A percentile compares a stretch with the other conserved stretches of the same genome.
These are phyloP conservation scores for Maudiozyma barnettii DNA, from an alignment of 805 yeast genomes.

Conservation along the genomic window DNA sequence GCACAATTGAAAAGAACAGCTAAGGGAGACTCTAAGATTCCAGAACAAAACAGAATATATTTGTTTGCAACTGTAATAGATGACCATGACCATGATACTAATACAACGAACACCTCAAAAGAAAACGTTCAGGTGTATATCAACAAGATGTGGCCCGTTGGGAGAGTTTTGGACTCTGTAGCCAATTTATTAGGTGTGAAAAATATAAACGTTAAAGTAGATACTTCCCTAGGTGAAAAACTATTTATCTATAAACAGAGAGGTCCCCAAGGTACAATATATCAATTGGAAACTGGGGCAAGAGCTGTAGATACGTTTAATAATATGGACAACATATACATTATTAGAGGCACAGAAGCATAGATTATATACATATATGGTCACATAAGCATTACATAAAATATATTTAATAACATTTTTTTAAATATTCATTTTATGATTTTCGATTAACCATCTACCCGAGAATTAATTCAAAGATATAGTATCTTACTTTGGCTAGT, in stretches of 20 bases:
- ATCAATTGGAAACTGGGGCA: conserved; percentile 5
- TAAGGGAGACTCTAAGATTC: conserved; percentile 22
- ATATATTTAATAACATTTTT: background rate
- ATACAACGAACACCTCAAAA: conserved; percentile 3
- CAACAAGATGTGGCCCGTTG: conserved; percentile 28
- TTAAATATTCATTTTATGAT: background rate
- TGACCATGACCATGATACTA: background rate
- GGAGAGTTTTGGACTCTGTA: conserved; percentile 25
- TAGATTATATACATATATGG: background rate
- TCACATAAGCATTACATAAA: background rate
- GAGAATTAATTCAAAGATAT: too few relatives aligned
- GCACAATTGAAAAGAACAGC: conserved; percentile 17
- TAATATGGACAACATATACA: conserved; percentile 19
- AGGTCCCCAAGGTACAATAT: conserved; percentile 2
- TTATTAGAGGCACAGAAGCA: conserved; percentile 20
- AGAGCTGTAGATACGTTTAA: conserved; percentile 15
- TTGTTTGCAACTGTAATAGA: conserved; percentile 13
- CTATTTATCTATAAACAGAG: conserved; percentile 16
- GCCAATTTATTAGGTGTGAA: conserved; percentile 19
- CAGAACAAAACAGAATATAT: conserved; percentile 21
- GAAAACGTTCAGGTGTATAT: conserved; percentile 13
- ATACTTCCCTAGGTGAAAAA: conserved; percentile 14
- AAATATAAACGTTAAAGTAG: conserved; percentile 14
- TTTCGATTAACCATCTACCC: too few relatives aligned
- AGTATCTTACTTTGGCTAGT: too few relatives aligned